These are phyloP conservation scores for Penicillium sp. DNA, from an alignment of 2,329 filamentous ascomycete genomes.

Conservation along the genomic window DNA sequence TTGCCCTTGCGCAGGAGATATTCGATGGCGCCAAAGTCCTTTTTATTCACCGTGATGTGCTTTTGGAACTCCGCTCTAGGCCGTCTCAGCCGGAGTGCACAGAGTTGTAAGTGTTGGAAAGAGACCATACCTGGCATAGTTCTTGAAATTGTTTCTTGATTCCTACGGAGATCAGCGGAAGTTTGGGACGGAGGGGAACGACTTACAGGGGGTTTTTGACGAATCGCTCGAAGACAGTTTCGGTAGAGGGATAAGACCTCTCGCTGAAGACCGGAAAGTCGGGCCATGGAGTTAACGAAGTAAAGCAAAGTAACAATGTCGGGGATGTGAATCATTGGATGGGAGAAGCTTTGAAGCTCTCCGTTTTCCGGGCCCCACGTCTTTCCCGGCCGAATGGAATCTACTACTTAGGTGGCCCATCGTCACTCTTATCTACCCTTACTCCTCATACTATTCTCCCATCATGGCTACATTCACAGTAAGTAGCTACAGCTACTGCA, in stretches of 20 bases:
- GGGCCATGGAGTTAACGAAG: constrained; percentile 23
- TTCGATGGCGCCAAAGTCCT: constrained; percentile 81
- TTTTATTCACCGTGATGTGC: constrained; percentile 65
- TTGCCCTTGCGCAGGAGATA: constrained; percentile 76
- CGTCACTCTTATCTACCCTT: not conserved
- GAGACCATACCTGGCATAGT: constrained; percentile 39
- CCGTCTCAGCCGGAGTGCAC: constrained; percentile 14
- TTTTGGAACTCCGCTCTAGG: constrained; percentile 71
- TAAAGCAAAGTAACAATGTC: not conserved
- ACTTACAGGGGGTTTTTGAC: constrained; percentile 70
- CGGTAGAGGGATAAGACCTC: constrained; percentile 85
- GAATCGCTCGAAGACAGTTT: constrained; percentile 73
- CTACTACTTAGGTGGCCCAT: not conserved
- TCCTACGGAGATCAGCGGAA: constrained; percentile 30
- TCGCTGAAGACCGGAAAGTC: constrained; percentile 80
- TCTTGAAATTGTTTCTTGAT: constrained; percentile 39
- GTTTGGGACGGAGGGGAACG: not conserved
- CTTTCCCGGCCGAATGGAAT: constrained; percentile 28
- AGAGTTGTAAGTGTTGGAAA: constrained; percentile 1
- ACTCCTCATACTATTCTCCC: not conserved
- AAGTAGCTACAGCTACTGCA: constrained; percentile 19
- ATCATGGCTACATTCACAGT: constrained; percentile 48
- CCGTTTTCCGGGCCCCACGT: constrained; percentile 20
- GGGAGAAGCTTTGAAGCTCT: constrained; percentile 11
- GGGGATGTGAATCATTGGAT: constrained; percentile 6